Base-by-base conservation (phyloP, 176 grass and related monocot genomes). In the Musa acuminata region DNA sequence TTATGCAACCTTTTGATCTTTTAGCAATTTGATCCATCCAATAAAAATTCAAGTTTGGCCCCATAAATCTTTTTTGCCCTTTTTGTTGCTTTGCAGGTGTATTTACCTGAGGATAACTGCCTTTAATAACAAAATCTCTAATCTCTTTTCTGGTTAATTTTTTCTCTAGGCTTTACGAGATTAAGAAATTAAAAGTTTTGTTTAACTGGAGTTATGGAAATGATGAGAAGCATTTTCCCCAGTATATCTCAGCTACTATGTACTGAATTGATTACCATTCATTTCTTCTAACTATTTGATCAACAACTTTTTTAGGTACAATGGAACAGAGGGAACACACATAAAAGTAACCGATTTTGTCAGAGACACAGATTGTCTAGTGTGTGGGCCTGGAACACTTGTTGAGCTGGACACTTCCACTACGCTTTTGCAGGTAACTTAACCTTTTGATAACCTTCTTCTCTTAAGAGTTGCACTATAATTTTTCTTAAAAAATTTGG, bases 271-370 rank as follows among this genome's bases (percentile, higher is more conserved):
- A 51, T 50, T 14, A 26, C 29, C 67, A 70, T 70, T 51, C 9
- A 51, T 51, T 65, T 51, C 6, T 77, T 17, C 60, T 52, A 52
- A 77, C 21, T 65, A 52, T 29, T 51, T 1, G 19, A 51, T 52
- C 8, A 14, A 25, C 49, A 17, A 52, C 6, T 27, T 66, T 14
- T 79, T 62, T 77, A 98, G 95, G 66, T 98, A 91, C 76, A 98
- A 98, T 80, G 95, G 95, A 73, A 55, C 89, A 69, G 90, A 76
- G 73, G 95, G 95, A 78, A 89, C 90, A 73, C 90, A 93, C 74
- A 87, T 89, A 79, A 98, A 98, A 86, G 95, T 93, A 64, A 98
- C 88, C 24, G 94, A 93, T 72, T 93, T 97, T 80, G 77, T 88
- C 72, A 91, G 86, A 84, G 90, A 91, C 3, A 89, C 80, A 72